phyloP scores from a whole-genome alignment of 331 rosid genomes.

The Erythrophleum ivorense region DNA sequence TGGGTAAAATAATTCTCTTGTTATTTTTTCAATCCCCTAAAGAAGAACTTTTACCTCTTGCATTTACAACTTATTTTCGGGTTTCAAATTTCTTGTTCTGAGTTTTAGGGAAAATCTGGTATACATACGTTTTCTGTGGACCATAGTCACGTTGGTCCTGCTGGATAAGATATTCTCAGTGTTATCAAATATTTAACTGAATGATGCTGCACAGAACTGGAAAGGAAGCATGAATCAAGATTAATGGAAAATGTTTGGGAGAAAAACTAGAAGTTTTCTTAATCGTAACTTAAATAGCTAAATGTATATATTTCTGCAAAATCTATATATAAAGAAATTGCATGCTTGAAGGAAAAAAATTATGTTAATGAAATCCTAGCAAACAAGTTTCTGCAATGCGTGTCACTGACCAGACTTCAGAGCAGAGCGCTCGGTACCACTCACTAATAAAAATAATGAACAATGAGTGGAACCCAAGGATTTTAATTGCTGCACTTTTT shows the following conservation, averaged over 20 bases:
- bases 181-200: not conserved
- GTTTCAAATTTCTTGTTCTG: not conserved
- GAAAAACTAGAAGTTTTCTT: not conserved
- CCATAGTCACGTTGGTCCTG: not conserved
- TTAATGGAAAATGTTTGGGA: not conserved
- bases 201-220: not conserved
- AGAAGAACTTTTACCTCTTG: not conserved
- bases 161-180: not conserved
- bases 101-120: not conserved
- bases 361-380: not conserved
- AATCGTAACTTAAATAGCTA: not conserved
- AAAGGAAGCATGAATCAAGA: not conserved
- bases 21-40: not conserved
- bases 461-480: not conserved
- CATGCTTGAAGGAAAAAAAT: not conserved
- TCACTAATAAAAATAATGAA: not conserved
- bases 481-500: not conserved
- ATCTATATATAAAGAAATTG: not conserved
- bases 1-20: not conserved
- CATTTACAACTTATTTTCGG: not conserved
- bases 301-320: not conserved
- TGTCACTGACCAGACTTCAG: not conserved
- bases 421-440: not conserved
- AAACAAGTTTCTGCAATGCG: not conserved
- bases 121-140: not conserved